phyloP scores from a whole-genome alignment of 1,139 yeast genomes.

The Hyphopichia buzzinii region DNA sequence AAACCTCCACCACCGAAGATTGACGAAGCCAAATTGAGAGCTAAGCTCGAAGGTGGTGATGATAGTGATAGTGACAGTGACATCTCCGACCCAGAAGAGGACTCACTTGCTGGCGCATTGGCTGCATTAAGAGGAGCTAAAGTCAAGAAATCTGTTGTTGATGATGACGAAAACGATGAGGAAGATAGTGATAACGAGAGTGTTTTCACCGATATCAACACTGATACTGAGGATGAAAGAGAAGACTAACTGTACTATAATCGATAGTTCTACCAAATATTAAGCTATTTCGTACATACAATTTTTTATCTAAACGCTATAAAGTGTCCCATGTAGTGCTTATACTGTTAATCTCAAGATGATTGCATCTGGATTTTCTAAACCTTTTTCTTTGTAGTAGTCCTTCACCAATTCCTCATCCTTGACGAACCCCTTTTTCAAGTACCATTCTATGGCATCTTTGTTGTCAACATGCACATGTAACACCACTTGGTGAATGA shows the following conservation, averaged over 20 bases:
- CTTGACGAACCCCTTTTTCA: constrained; percentile 48
- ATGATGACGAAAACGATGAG: constrained; percentile 39
- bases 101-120: constrained; percentile 62
- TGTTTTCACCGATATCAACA: constrained; percentile 47
- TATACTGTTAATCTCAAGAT: constrained; percentile 30
- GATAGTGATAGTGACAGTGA: constrained; percentile 45
- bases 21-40: constrained; percentile 13
- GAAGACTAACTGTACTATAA: constrained; percentile 19
- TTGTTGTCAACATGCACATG: constrained; percentile 56
- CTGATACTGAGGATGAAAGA: constrained; percentile 54
- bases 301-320: not conserved
- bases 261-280: not conserved
- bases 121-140: constrained; percentile 58
- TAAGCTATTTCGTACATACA: not conserved
- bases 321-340: not conserved
- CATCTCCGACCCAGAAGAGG: constrained; percentile 66
- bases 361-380: constrained; percentile 46
- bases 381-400: constrained; percentile 51
- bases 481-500: constrained; percentile 55
- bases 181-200: constrained; percentile 37
- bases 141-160: constrained; percentile 33
- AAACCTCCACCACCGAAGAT: constrained; percentile 36
- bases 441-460: constrained; percentile 55
- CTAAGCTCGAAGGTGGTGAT: constrained; percentile 18
- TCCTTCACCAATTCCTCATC: constrained; percentile 36